phyloP scores from a whole-genome alignment of 73 alveolate genomes.

The Paramecium sonneborni region DNA sequence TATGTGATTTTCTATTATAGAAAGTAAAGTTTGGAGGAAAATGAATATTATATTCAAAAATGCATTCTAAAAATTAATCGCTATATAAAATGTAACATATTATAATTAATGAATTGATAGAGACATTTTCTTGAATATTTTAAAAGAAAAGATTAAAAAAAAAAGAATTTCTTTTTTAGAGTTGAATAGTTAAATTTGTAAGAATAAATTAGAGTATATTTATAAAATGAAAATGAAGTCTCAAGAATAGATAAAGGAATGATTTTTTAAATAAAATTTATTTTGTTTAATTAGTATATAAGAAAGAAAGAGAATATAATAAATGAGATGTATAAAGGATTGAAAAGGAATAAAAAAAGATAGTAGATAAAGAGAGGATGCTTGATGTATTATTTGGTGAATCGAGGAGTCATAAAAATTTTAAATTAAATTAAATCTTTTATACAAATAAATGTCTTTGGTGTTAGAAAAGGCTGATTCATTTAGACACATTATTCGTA shows the following conservation, averaged over 20 bases:
- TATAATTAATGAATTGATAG: neutral
- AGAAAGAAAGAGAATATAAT: neutral
- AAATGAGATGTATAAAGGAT: neutral
- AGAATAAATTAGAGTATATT: too few species aligned
- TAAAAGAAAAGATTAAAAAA: neutral
- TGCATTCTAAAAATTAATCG: neutral
- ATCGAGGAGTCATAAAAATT: neutral
- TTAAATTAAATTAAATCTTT: constrained; percentile 56
- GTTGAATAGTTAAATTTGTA: too few species aligned
- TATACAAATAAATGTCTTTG: constrained; percentile 66
- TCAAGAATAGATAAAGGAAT: too few species aligned
- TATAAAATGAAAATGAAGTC: too few species aligned
- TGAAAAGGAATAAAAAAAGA: neutral
- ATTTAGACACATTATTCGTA: constrained; percentile 96
- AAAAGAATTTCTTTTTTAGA: neutral
- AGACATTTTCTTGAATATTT: neutral
- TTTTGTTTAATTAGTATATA: too few species aligned
- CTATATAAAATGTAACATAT: neutral
- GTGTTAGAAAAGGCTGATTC: constrained; percentile 80
- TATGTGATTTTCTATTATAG: neutral
- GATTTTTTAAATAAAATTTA: too few species aligned
- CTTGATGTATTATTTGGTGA: neutral
- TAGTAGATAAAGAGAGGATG: neutral
- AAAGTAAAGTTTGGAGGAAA: constrained; percentile 12
- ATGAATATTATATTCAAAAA: neutral